phyloP scores from a whole-genome alignment of 768 basidiomycete genomes.

The Exidia glandulosa region DNA sequence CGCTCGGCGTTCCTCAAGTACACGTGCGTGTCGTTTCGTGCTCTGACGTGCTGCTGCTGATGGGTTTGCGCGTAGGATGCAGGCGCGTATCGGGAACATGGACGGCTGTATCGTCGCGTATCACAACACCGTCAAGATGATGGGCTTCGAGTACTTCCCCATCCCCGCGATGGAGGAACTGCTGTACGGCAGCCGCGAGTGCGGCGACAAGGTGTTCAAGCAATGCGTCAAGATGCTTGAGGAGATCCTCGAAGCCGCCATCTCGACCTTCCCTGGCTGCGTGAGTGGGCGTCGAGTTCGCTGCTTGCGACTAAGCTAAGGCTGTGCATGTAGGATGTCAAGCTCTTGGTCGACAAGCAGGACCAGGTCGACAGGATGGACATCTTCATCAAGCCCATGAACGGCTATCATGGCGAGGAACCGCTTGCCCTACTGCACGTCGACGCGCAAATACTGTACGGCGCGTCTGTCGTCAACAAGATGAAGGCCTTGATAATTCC shows the following conservation, averaged over 20 bases:
- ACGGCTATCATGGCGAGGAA: too few species aligned
- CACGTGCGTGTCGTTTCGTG: conserved; percentile 33
- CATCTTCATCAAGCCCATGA: too few species aligned
- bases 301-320: too few species aligned
- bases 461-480: too few species aligned
- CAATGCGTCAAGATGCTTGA: conserved; percentile 68
- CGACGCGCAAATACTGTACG: too few species aligned
- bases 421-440: too few species aligned
- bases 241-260: conserved; percentile 44
- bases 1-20: conserved; percentile 93
- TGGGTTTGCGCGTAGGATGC: conserved; percentile 47
- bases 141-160: conserved; percentile 90
- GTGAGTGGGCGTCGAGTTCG: too few species aligned
- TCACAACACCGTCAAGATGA: conserved; percentile 76
- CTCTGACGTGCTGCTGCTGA: not conserved
- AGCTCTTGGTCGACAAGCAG: too few species aligned
- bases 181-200: conserved; percentile 51
- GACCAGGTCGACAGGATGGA: too few species aligned
- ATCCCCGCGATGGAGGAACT: conserved; percentile 78
- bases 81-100: conserved; percentile 95
- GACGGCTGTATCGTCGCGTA: conserved; percentile 86
- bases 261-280: conserved; percentile 50
- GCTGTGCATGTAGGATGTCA: too few species aligned
- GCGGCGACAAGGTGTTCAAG: conserved; percentile 67
- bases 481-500: too few species aligned